Evolutionary conservation across 192 early-diverging fungal species (phyloP), one percentile per base, ranked within the genome.

Genomic region (Coemansia sp.): DNA sequence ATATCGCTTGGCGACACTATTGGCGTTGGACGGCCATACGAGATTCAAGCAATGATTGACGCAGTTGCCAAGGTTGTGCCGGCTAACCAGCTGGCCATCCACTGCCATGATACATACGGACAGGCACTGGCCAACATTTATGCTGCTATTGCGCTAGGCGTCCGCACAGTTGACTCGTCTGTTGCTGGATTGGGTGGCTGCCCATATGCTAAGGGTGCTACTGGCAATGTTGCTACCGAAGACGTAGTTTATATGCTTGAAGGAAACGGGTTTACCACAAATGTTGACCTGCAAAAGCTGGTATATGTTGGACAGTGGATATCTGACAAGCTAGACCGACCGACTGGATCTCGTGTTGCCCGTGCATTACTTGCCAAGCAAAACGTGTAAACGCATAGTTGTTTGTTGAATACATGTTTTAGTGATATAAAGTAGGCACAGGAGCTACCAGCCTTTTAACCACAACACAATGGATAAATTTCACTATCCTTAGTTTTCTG

Each of bases 81-180:
- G 5, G 67, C 89, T 5, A 84, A 91, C 32, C 81, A 84, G 39
- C 75, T 97, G 45, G 94, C 94, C 12, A 90, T 94, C 2, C 96
- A 98, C 57, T 95, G 94, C 67, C 96, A 98, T 60, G 96, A 98
- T 72, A 98, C 96, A 7, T 98, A 96, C 74, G 96, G 96, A 5
- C 94, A 94, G 76, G 96, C 94, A 0, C 77, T 98, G 45, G 94
- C 89, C 21, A 98, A 98, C 63, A 97, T 97, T 57, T 81, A 87
- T 7, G 88, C 88, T 25, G 84, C 94, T 8, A 68, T 96, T 2
- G 83, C 90, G 78, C 79, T 86, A 56, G 97, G 95, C 4, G 83
- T 98, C 41, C 88, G 94, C n/a, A 89, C 93, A 0, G 91, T 98
- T 15, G 97, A 98, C 70, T 89, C 89, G 50, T 95, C 94, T 0